Base-by-base conservation (phyloP, 2,329 filamentous ascomycete species). In the Fonsecaea nubica region DNA sequence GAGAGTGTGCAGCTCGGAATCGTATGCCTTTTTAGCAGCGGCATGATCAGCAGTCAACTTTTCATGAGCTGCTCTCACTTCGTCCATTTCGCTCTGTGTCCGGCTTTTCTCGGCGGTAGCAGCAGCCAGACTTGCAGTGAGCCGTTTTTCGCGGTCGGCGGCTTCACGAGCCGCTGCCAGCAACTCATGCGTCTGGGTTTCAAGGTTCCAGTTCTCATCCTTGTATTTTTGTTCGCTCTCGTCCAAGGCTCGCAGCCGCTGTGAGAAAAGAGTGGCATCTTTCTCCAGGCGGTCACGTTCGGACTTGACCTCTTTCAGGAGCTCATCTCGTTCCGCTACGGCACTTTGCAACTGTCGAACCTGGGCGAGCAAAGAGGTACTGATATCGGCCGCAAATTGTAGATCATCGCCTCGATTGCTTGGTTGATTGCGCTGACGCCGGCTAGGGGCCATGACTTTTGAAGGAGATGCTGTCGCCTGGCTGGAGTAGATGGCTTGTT, bases 351-450 rank as follows among this genome's bases (percentile, higher is more conserved):
- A 81, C 76, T 95, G 93, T 69, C 95, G 90, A 58, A 99, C 91
- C 80, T 98, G 95, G n/a, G 91, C 89, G 59, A 99, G 89, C 59
- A 99, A 84, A 1, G 93, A 97, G 5, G 92, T 97, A 75, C 93
- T 97, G 74, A 99, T 97, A 76, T 99, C 94, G 58, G 95, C 93
- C n/a, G 94, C 95, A 75, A 99, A 96, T 74, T 97, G 93, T 75
- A 99, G 96, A 75, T 99, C 95, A 76, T 98, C 93, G 12, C 96
- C 90, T 59, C 93, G 89, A 76, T 89, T 95, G 9, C 90, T 87
- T 1, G 92, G 91, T 76, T 97, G 94, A 73, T 98, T 98, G 63
- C 95, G 87, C 76, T 95, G 87, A 77, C 93, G 95, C 72, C 94
- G 88, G 72, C 92, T 94, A 0, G 93, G 93, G 8, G 95, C 91